phyloP scores from a whole-genome alignment of 352 stramenopile genomes.

The Phytophthora fragariae region DNA sequence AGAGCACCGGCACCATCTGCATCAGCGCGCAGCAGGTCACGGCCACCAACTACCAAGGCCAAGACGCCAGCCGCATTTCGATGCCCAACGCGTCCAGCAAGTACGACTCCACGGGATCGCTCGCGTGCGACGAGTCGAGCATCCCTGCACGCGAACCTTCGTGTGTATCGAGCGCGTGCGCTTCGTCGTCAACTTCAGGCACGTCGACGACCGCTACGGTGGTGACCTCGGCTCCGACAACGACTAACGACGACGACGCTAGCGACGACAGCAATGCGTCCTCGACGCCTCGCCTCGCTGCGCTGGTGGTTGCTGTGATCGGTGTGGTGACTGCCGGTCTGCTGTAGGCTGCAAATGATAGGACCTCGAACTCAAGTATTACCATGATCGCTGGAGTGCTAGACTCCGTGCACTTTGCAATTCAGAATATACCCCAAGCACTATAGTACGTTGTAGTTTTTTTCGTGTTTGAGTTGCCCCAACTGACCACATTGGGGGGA shows the following conservation, averaged over 20 bases:
- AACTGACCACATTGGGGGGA: too few species aligned
- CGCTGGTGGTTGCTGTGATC: slow-evolving; percentile 14
- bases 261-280: slow-evolving; percentile 33
- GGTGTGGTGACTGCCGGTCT: slow-evolving; percentile 16
- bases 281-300: slow-evolving; percentile 18
- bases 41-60: slow-evolving; percentile 29
- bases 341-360: slow-evolving; percentile 14
- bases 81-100: slow-evolving; percentile 45
- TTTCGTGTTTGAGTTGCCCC: background rate
- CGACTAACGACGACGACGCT: slow-evolving; percentile 25
- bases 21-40: slow-evolving; percentile 28
- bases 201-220: slow-evolving; percentile 12
- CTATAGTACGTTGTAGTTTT: background rate
- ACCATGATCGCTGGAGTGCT: background rate
- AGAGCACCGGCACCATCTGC: slow-evolving; percentile 38
- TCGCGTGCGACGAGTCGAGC: slow-evolving; percentile 29
- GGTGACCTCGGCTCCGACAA: slow-evolving; percentile 25
- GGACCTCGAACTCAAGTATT: background rate
- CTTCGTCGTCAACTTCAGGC: slow-evolving; percentile 13
- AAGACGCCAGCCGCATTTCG: slow-evolving; percentile 37
- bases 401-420: background rate
- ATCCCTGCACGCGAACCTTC: slow-evolving; percentile 31
- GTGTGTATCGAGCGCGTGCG: slow-evolving; percentile 33
- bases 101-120: slow-evolving; percentile 34
- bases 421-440: background rate